A percentile compares a stretch with the other conserved stretches of the same genome.
Evolutionary conservation across 148 eudicot genomes (phyloP).

Genomic region (Rhododendron simsii): DNA sequence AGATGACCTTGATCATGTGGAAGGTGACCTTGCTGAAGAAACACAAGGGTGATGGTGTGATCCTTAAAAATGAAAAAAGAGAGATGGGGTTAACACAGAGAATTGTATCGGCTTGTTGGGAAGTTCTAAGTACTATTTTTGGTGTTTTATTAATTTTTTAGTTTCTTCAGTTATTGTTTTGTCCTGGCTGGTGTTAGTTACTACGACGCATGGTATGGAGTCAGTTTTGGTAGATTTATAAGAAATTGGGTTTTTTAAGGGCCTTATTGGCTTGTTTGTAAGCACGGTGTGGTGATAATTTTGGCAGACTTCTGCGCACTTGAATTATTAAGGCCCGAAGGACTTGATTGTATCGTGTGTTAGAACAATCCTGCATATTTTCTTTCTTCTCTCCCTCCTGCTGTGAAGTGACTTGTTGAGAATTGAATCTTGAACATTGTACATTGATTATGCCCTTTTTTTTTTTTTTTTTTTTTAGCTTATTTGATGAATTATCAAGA

Average conservation of each 20-base stretch:
- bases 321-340: neutral
- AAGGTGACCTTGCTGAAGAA: conserved; percentile 30
- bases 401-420: neutral
- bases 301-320: neutral
- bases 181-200: neutral
- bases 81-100: neutral
- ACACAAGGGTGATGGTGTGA: conserved; percentile 22
- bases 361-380: neutral
- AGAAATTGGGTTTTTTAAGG: conserved; percentile 7
- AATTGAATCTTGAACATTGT: neutral
- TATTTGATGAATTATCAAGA: neutral
- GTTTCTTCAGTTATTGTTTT: neutral
- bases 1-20: conserved; percentile 32
- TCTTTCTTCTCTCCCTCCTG: neutral
- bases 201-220: neutral
- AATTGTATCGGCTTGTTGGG: neutral
- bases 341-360: neutral
- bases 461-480: too few relatives aligned
- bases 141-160: neutral
- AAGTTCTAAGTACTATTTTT: conserved; percentile 3
- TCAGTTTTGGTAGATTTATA: conserved; percentile 17
- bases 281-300: neutral
- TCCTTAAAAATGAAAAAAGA: neutral
- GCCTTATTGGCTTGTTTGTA: conserved; percentile 10
- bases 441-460: neutral